phyloP scores from a whole-genome alignment of 176 grass and related monocot species.

The Puya raimondii region DNA sequence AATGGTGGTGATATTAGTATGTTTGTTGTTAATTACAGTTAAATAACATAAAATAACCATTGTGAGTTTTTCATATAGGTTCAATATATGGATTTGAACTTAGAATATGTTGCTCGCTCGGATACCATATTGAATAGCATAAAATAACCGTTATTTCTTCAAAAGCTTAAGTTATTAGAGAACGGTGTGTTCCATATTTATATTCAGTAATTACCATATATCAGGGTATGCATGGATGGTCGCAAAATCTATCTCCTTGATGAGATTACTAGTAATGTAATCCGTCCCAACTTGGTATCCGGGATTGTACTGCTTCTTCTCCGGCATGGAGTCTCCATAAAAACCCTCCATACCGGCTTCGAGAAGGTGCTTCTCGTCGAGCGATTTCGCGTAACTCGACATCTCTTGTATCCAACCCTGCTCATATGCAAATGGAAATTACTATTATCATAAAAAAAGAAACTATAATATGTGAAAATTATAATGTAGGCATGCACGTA shows the following conservation, averaged over 20 bases:
- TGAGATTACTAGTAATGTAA: slow-evolving; percentile 36
- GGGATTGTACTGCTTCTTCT: slow-evolving; percentile 48
- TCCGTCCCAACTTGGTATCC: slow-evolving; percentile 50
- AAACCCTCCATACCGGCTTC: slow-evolving; percentile 47
- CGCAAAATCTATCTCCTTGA: slow-evolving; percentile 43
- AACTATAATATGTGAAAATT: too few relatives aligned
- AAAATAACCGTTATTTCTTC: too few relatives aligned
- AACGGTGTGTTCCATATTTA: too few relatives aligned
- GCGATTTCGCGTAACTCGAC: slow-evolving; percentile 33
- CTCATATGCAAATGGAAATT: not conserved
- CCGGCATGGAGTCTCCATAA: slow-evolving; percentile 38
- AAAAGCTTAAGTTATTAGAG: too few relatives aligned
- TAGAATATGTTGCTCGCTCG: too few relatives aligned
- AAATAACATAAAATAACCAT: too few relatives aligned
- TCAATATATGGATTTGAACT: too few relatives aligned
- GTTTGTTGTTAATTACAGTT: not conserved
- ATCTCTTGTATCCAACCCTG: slow-evolving; percentile 47
- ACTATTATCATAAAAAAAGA: not conserved
- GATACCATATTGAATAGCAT: too few relatives aligned
- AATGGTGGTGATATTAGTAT: slow-evolving; percentile 2
- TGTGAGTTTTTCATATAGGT: too few relatives aligned
- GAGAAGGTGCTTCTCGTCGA: slow-evolving; percentile 35
- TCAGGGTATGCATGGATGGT: slow-evolving; percentile 48
- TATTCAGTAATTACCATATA: slow-evolving; percentile 20
- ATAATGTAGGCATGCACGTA: too few relatives aligned